These are phyloP conservation scores for Cryphonectria nitschkei DNA, from an alignment of 2,329 filamentous ascomycete species.

Conservation along the genomic window DNA sequence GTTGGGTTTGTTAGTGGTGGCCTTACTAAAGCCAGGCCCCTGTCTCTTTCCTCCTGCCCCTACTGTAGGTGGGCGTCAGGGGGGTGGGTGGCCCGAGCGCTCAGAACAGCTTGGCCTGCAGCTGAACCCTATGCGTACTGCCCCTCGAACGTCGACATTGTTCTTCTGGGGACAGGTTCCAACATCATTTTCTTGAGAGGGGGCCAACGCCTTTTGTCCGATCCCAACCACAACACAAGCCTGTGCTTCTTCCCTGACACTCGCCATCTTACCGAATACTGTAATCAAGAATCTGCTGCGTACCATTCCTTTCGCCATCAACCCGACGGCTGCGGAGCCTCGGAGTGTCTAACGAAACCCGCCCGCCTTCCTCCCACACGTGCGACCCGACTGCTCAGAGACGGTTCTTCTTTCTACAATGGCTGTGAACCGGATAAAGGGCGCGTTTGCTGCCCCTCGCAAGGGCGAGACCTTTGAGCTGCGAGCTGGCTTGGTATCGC, in stretches of 20 bases:
- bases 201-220: background rate
- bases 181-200: background rate
- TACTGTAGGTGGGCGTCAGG: constrained; percentile 13
- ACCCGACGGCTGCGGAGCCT: constrained; percentile 12
- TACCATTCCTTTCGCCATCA: constrained; percentile 1
- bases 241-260: background rate
- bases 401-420: constrained; percentile 53
- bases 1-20: background rate
- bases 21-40: background rate
- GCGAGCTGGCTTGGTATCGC: constrained; percentile 91
- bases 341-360: constrained; percentile 32
- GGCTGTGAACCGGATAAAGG: constrained; percentile 95
- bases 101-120: constrained; percentile 30
- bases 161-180: background rate
- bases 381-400: constrained; percentile 7
- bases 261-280: constrained; percentile 12
- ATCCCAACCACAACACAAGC: background rate
- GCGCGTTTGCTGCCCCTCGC: constrained; percentile 87
- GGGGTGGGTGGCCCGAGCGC: constrained; percentile 20
- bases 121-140: constrained; percentile 22
- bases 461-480: constrained; percentile 99
- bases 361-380: constrained; percentile 33
- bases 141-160: constrained; percentile 24
- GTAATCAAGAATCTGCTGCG: constrained; percentile 3
- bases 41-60: background rate